Conservation (phyloP, 2,329 filamentous ascomycete species). For the Colletotrichum agaves region DNA sequence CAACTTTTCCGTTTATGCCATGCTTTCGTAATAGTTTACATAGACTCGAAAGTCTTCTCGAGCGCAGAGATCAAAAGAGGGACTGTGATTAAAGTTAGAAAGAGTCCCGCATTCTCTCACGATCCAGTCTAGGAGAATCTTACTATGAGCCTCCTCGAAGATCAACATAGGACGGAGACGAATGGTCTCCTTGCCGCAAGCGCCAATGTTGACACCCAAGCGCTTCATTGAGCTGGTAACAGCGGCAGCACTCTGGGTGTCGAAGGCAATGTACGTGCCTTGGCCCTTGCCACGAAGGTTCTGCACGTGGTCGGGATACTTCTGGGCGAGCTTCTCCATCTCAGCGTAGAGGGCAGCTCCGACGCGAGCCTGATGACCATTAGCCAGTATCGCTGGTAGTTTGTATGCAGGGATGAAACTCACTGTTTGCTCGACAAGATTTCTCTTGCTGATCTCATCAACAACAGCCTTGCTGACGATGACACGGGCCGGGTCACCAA, state of each 20-base stretch:
- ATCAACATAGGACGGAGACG: constrained; percentile 83
- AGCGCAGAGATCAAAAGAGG: constrained; percentile 78
- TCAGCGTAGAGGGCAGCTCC: constrained; percentile 76
- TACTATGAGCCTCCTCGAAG: constrained; percentile 76
- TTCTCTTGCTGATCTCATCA: constrained; percentile 75
- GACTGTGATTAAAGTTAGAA: constrained; percentile 1
- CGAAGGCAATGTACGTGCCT: constrained; percentile 84
- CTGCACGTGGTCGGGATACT: constrained; percentile 75
- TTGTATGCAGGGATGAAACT: not conserved
- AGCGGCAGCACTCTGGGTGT: constrained; percentile 75
- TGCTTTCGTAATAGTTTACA: constrained; percentile 27
- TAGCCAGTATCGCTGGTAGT: not conserved
- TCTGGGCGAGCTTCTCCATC: constrained; percentile 69
- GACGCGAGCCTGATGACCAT: constrained; percentile 57
- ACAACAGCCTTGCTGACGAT: constrained; percentile 83
- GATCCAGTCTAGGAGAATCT: not conserved
- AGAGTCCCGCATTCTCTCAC: rapidly evolving
- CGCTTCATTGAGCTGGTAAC: constrained; percentile 77
- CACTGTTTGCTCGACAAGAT: constrained; percentile 71
- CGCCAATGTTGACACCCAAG: constrained; percentile 81
- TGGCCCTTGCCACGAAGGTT: constrained; percentile 83
- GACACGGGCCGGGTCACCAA: constrained; percentile 82
- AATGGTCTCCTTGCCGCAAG: constrained; percentile 76
- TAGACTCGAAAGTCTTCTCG: constrained; percentile 75
- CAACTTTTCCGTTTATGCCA: constrained; percentile 1